Evolutionary conservation across 2,329 filamentous ascomycete genomes (phyloP), one percentile per base, ranked within the genome.

Genomic region (Amauroascus verrucosus): DNA sequence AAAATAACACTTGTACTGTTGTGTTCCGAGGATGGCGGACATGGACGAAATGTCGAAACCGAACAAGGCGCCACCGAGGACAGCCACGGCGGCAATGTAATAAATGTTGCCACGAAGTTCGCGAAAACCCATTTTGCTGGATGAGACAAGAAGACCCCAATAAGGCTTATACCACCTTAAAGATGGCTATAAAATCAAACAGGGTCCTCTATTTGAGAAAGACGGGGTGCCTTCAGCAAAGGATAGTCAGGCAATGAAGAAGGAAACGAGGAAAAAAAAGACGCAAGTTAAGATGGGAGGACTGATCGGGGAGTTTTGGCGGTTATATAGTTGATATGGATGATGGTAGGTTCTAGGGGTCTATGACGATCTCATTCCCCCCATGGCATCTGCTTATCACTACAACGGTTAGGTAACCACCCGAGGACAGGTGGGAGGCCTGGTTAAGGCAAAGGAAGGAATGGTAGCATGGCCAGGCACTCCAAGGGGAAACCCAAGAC

Each of bases 41-140:
- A 88, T 87, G 41, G 82, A 85, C 53, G 78, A 81, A 62, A 89
- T 87, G 69, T 89, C 86, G 65, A 89, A 89, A 61, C 86, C 86
- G 63, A 89, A 88, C 24, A 88, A 73, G 22, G 78, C 80, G 65
- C 84, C 84, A 60, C 84, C 84, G 72, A 75, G 74, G 57, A 79
- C 75, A 64, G 78, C 72, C 67, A 80, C 77, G 63, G 75, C 75
- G 56, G 78, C 72, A 61, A 82, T 80, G 59, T 76, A 65, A 62
- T 82, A 81, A 60, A 81, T 75, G 58, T 81, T 81, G 7, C 50
- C 53, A 13, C 48, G 6, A 8, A 54, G 40, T 9, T 30, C 9
- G 26, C 26, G 26, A 4, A 30, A 5, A 9, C 9, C 26, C 46
- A 54, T 52, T 18, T 52, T 52, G 38, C 11, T 16, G n/a, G 18